phyloP scores from a whole-genome alignment of 345 rosid genomes.

The Gossypium bickii region DNA sequence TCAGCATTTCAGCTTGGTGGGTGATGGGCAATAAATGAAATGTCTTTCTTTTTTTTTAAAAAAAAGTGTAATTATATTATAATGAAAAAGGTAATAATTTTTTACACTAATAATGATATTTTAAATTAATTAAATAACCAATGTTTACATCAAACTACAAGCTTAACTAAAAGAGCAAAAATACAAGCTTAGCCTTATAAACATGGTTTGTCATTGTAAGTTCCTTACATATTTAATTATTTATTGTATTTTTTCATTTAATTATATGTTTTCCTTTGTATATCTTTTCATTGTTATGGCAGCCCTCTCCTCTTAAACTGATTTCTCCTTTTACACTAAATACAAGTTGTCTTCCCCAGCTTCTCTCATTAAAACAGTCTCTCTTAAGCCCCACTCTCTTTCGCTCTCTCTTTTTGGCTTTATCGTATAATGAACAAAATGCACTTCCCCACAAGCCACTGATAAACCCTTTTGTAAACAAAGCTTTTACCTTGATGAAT shows the following conservation, averaged over 20 bases:
- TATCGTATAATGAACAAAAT: constrained; percentile 6
- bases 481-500: constrained; percentile 31
- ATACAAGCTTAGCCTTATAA: too few relatives aligned
- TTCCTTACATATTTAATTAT: neutral
- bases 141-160: neutral
- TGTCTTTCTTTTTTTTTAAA: too few relatives aligned
- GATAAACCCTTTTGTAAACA: constrained; percentile 24
- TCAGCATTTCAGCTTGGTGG: too few relatives aligned
- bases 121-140: neutral
- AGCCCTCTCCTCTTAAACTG: constrained; percentile 8
- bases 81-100: too few relatives aligned
- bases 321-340: constrained; percentile 33
- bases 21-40: too few relatives aligned
- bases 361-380: constrained; percentile 22
- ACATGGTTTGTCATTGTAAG: too few relatives aligned
- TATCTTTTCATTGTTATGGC: neutral
- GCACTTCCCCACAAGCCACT: constrained; percentile 25
- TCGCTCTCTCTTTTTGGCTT: constrained; percentile 22
- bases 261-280: neutral
- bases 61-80: too few relatives aligned
- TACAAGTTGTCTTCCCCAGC: constrained; percentile 22
- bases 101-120: neutral
- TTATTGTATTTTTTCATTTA: neutral
- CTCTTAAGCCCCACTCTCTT: constrained; percentile 11
- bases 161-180: too few relatives aligned